Conservation (phyloP, 2,329 filamentous ascomycete species). For the Fusarium sororula region DNA sequence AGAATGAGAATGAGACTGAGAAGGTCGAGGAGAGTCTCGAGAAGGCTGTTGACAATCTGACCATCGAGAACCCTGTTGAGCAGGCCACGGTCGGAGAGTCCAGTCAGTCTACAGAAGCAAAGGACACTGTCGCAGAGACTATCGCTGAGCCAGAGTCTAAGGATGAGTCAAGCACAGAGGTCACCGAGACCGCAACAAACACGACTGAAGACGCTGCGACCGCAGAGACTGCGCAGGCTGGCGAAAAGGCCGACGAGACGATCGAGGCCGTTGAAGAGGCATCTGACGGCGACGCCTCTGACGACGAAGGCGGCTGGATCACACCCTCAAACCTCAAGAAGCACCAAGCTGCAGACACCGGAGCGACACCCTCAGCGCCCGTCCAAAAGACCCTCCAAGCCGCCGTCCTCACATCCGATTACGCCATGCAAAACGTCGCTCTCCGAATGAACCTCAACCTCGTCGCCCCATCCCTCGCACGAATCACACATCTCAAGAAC, state of each 20-base stretch:
- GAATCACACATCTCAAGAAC: constrained; percentile 85
- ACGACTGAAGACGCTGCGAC: not conserved
- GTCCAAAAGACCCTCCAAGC: constrained; percentile 78
- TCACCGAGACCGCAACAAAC: not conserved
- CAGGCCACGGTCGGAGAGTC: not conserved
- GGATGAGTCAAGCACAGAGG: not conserved
- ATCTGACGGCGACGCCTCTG: constrained; percentile 56
- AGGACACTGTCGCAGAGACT: not conserved
- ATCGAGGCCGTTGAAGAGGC: constrained; percentile 49
- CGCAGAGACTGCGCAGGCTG: not conserved
- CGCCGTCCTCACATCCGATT: constrained; percentile 94
- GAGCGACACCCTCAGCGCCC: constrained; percentile 55
- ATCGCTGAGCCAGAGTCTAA: not conserved
- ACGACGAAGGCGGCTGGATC: constrained; percentile 85
- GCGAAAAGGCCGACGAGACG: constrained; percentile 28
- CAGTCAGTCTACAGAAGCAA: not conserved
- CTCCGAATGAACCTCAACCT: constrained; percentile 95
- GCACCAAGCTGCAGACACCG: constrained; percentile 75
- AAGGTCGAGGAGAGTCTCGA: constrained; percentile 4
- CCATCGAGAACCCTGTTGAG: constrained; percentile 19
- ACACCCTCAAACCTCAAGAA: constrained; percentile 92
- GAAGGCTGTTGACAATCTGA: constrained; percentile 21
- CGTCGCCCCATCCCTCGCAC: constrained; percentile 78
- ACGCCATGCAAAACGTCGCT: constrained; percentile 96
- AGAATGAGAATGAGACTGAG: not conserved